Conservation (phyloP, 1,284 basidiomycete genomes). For the Cryptococcus hybrid region DNA sequence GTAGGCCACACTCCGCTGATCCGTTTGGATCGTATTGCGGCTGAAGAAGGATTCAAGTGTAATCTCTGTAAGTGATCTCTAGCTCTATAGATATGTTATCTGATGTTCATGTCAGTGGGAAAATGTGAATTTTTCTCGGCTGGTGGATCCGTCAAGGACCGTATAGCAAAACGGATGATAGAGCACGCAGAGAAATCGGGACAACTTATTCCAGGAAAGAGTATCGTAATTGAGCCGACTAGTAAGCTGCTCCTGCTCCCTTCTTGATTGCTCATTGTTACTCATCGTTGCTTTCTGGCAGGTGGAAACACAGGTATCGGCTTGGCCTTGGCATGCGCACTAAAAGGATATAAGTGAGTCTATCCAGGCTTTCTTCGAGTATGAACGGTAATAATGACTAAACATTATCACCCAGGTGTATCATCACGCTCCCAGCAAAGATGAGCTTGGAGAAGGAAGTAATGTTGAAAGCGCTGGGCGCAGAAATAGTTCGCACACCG, state of each 20-base stretch:
- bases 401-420: constrained; percentile 49
- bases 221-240: constrained; percentile 84
- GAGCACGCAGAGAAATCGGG: constrained; percentile 86
- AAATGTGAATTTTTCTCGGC: constrained; percentile 89
- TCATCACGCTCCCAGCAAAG: constrained; percentile 95
- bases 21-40: constrained; percentile 75
- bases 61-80: constrained; percentile 72
- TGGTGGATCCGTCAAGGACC: constrained; percentile 93
- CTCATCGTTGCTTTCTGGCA: constrained; percentile 33
- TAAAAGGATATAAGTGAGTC: constrained; percentile 47
- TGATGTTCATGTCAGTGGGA: constrained; percentile 59
- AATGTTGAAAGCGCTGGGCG: constrained; percentile 83
- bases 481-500: constrained; percentile 93
- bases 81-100: neutral
- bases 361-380: constrained; percentile 34
- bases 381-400: constrained; percentile 71
- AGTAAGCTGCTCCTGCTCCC: constrained; percentile 23
- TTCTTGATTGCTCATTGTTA: neutral
- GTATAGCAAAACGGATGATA: constrained; percentile 97
- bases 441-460: constrained; percentile 98
- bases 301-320: constrained; percentile 95
- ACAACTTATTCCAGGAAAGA: constrained; percentile 79
- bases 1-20: constrained; percentile 91
- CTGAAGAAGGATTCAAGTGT: constrained; percentile 74
- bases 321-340: constrained; percentile 81